Base-by-base conservation (phyloP, 495 filamentous ascomycete species). In the Chaetomium cochliodes region DNA sequence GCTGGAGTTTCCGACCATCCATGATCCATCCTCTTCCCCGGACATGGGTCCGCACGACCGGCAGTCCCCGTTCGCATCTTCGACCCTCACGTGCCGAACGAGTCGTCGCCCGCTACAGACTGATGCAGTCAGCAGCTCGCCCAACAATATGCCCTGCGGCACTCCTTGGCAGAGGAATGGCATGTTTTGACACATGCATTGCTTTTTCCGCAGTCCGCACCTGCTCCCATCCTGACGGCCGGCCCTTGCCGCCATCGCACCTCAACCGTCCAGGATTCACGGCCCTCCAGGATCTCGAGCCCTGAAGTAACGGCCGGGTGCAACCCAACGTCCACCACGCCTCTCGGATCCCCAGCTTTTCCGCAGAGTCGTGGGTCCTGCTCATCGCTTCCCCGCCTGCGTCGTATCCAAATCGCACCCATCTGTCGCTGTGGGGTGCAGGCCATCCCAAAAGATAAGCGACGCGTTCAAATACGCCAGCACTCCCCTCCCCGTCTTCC, bases 31-130 rank as follows among this genome's bases (percentile, higher is more conserved):
- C 44, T 52, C 41, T 58, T 58, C 54, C 62, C 62, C 62, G 62
- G 62, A 64, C 62, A 41, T 41, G 53, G 61, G n/a, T 37, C 62
- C 25, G n/a, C n/a, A n/a, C n/a, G n/a, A n/a, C n/a, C n/a, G 61
- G 41, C 52, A 49, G 4, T 22, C 25, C 18, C 39, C 56, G 20
- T 50, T 50, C 20, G n/a, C 22, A 41, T 33, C 13, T 55, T 44
- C 18, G 18, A 22, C 18, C 28, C 44, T 23, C 50, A 54, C 50
- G 56, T 58, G 56, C 56, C 39, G 11, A 16, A 22, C 55, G 22
- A 16, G 28, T 30, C 28, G 55, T 16, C 20, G n/a, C n/a, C 44
- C n/a, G 46, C 33, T 3, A 37, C 47, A 49, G 58, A 41, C 28
- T 52, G 42, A 51, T 61, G 46, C 26, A 61, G 44, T 37, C 46